Conservation (phyloP, 2,329 filamentous ascomycete genomes). For the Penicillium sp. region DNA sequence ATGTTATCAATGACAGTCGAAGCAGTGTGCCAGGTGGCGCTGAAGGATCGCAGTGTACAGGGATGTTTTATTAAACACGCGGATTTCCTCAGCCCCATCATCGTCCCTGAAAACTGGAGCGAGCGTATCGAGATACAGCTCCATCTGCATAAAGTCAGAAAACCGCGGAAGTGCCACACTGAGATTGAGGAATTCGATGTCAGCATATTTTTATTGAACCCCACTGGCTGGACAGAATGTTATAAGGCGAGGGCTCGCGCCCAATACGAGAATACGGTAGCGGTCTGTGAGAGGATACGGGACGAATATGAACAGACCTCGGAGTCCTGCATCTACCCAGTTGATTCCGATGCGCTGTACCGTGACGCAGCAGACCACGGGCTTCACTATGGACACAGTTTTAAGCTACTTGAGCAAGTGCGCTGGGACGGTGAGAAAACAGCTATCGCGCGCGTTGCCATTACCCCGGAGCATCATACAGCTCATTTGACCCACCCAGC, state of each 20-base stretch:
- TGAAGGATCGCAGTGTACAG: constrained; percentile 20
- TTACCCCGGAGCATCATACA: constrained; percentile 16
- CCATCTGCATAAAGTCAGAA: constrained; percentile 32
- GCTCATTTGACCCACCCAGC: constrained; percentile 43
- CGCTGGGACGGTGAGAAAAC: constrained; percentile 31
- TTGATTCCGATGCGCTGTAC: constrained; percentile 38
- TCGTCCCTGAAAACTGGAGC: constrained; percentile 35
- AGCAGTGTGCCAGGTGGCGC: constrained; percentile 30
- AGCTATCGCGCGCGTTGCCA: background rate
- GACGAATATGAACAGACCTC: constrained; percentile 22
- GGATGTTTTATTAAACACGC: constrained; percentile 36
- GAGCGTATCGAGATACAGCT: constrained; percentile 37
- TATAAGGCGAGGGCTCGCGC: constrained; percentile 38
- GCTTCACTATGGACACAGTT: constrained; percentile 35
- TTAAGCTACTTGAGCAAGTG: constrained; percentile 38
- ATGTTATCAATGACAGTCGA: constrained; percentile 40
- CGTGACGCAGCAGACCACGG: constrained; percentile 32
- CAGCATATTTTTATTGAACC: constrained; percentile 31
- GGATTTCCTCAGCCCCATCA: constrained; percentile 37
- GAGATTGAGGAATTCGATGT: constrained; percentile 36
- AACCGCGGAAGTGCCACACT: constrained; percentile 26
- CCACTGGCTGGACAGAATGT: constrained; percentile 38
- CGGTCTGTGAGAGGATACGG: constrained; percentile 11
- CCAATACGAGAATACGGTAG: constrained; percentile 24
- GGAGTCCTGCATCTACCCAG: constrained; percentile 26